Percentiles rank a stretch among this genome's conserved stretches.
phyloP scores from a whole-genome alignment of 2,329 filamentous ascomycete genomes.

The Colletotrichum spinosum region DNA sequence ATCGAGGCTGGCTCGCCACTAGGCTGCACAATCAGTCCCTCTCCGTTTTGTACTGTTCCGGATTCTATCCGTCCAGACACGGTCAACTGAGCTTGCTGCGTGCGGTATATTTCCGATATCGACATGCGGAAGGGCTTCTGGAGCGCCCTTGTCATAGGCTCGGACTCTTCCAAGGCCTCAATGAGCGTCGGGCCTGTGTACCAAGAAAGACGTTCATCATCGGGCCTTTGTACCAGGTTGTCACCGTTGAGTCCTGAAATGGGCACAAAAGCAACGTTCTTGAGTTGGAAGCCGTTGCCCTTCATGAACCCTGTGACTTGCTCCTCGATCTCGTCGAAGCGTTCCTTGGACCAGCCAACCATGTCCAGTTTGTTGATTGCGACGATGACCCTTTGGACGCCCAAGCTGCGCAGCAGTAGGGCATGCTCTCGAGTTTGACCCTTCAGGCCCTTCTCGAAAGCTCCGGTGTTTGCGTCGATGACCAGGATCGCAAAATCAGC shows the following conservation, averaged over 20 bases:
- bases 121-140: slow-evolving; percentile 87
- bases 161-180: slow-evolving; percentile 85
- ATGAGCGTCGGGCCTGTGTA: slow-evolving; percentile 84
- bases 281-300: slow-evolving; percentile 82
- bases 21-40: slow-evolving; percentile 82
- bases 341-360: slow-evolving; percentile 82
- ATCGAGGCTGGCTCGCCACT: slow-evolving; percentile 84
- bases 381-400: slow-evolving; percentile 87
- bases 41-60: slow-evolving; percentile 86
- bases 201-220: slow-evolving; percentile 74
- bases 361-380: slow-evolving; percentile 96
- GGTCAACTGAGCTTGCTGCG: slow-evolving; percentile 83
- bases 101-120: slow-evolving; percentile 87
- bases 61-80: slow-evolving; percentile 88
- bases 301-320: slow-evolving; percentile 87
- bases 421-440: slow-evolving; percentile 97
- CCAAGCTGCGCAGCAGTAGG: slow-evolving; percentile 88
- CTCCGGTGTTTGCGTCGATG: slow-evolving; percentile 89
- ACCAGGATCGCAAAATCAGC: slow-evolving; percentile 96
- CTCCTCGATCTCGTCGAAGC: slow-evolving; percentile 86
- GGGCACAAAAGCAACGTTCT: slow-evolving; percentile 87
- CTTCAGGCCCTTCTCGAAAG: slow-evolving; percentile 92
- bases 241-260: slow-evolving; percentile 91
- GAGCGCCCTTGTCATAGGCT: slow-evolving; percentile 77
- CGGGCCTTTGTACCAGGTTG: slow-evolving; percentile 77